Percentiles rank a stretch among this genome's conserved stretches.
Conservation (phyloP, 257 asterid genomes). For the Scutellaria minor region DNA sequence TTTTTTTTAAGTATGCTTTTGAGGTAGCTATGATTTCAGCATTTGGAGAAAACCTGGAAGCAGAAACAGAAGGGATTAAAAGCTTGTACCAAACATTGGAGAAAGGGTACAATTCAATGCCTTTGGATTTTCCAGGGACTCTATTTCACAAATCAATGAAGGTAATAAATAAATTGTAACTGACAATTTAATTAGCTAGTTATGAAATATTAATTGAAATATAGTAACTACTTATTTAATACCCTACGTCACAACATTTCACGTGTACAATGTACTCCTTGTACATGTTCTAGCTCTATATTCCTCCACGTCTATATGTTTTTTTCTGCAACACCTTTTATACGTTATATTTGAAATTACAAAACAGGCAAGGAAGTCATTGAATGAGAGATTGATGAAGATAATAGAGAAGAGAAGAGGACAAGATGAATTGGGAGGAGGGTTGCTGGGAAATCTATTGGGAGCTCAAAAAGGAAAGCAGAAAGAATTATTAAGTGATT, state of each 20-base stretch:
- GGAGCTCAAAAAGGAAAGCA: slow-evolving; percentile 41
- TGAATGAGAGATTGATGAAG: slow-evolving; percentile 48
- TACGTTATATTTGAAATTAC: too few species aligned
- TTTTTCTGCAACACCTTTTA: too few species aligned
- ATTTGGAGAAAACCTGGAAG: slow-evolving; percentile 46
- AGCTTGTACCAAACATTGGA: slow-evolving; percentile 51
- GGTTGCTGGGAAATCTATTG: slow-evolving; percentile 55
- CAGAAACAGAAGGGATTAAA: slow-evolving; percentile 51
- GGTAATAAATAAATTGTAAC: slow-evolving; percentile 38
- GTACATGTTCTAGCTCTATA: neutral
- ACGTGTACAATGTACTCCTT: slow-evolving; percentile 11
- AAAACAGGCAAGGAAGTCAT: slow-evolving; percentile 57
- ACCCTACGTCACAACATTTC: neutral
- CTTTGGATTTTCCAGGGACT: slow-evolving; percentile 64
- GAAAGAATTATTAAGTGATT: slow-evolving; percentile 44
- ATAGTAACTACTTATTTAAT: too few species aligned
- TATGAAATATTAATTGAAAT: neutral
- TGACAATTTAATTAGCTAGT: neutral
- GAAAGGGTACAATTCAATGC: slow-evolving; percentile 81
- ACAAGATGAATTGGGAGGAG: slow-evolving; percentile 41
- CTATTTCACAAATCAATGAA: slow-evolving; percentile 61
- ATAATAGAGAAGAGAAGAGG: slow-evolving; percentile 53
- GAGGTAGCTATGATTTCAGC: slow-evolving; percentile 73
- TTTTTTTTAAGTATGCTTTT: slow-evolving; percentile 58
- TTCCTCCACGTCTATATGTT: neutral